Conservation (phyloP, 768 basidiomycete species). For the Cystobasidium onofrii region DNA sequence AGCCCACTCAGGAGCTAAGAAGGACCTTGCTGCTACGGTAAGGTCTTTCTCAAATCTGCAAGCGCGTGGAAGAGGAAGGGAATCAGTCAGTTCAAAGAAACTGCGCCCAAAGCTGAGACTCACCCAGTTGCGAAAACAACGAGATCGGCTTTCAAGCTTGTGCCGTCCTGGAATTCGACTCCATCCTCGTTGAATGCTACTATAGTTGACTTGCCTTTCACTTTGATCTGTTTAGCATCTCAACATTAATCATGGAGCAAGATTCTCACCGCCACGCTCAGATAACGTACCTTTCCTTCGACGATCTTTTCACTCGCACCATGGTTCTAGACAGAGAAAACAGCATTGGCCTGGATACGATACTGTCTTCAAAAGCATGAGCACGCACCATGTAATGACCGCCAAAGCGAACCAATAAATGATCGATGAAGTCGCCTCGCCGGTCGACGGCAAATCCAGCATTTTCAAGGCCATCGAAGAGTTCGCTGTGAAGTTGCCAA, state of each 20-base stretch:
- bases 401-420: constrained; percentile 19
- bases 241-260: background rate
- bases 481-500: background rate
- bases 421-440: constrained; percentile 16
- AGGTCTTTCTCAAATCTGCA: constrained; percentile 1
- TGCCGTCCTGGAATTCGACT: constrained; percentile 1
- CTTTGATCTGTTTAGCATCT: background rate
- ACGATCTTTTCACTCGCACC: constrained; percentile 17
- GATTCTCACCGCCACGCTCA: too few species aligned
- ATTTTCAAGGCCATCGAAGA: constrained; percentile 8
- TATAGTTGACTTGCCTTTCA: constrained; percentile 13
- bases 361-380: too few species aligned
- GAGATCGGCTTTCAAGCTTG: background rate
- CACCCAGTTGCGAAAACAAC: constrained; percentile 20
- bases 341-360: too few species aligned
- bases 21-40: background rate
- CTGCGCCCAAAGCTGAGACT: background rate
- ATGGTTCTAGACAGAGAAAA: background rate
- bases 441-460: background rate
- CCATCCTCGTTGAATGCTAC: constrained; percentile 2
- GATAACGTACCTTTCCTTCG: background rate
- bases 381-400: constrained; percentile 4
- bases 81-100: background rate
- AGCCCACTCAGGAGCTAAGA: background rate
- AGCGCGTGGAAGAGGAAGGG: background rate